Evolutionary conservation across 169 alveolate genomes (phyloP).

Genomic region (Plasmodium adleri): DNA sequence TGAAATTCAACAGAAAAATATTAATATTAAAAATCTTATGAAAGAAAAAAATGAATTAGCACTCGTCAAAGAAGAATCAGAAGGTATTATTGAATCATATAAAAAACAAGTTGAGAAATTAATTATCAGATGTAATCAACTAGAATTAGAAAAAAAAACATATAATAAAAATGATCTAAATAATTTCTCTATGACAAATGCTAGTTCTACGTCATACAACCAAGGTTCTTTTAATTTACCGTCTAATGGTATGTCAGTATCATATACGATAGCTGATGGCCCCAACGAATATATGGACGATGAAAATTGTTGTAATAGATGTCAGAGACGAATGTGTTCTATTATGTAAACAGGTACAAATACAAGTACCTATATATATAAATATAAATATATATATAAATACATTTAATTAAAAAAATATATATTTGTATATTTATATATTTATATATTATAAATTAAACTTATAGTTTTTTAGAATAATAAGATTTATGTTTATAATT

Average conservation of each 20-base stretch:
- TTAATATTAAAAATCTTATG: constrained; percentile 52
- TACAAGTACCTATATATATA: not conserved
- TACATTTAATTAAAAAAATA: not conserved
- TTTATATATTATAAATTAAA: no score
- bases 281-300: constrained; percentile 39
- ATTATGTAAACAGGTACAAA: constrained; percentile 36
- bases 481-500: not conserved
- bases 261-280: constrained; percentile 62
- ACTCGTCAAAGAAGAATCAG: constrained; percentile 71
- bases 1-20: constrained; percentile 71
- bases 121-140: constrained; percentile 64
- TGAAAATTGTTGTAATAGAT: constrained; percentile 36
- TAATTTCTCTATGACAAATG: constrained; percentile 24
- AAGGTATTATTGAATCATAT: constrained; percentile 61
- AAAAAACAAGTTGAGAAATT: constrained; percentile 73
- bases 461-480: no score
- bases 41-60: constrained; percentile 66
- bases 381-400: constrained; percentile 1
- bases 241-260: constrained; percentile 34
- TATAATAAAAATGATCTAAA: constrained; percentile 8
- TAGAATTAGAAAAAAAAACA: constrained; percentile 58
- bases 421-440: no score
- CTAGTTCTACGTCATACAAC: constrained; percentile 21
- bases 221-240: constrained; percentile 33
- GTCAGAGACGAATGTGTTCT: constrained; percentile 50